Percentiles rank a stretch among this genome's conserved stretches.
Conservation (phyloP, 495 filamentous ascomycete species). For the Amorphotheca resinae region DNA sequence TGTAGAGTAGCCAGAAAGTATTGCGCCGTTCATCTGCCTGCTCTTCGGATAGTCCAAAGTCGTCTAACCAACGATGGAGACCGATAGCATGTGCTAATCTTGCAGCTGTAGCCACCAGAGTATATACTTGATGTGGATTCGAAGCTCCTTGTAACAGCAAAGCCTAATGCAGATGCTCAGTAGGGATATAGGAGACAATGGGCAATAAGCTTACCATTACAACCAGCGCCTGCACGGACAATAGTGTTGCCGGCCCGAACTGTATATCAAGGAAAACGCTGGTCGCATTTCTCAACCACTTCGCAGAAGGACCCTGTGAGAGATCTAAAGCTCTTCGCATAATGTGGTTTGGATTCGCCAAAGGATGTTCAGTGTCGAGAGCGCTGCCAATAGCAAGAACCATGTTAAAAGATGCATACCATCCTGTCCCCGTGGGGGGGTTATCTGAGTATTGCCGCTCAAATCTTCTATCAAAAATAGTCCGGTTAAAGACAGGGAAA, state of each 20-base stretch:
- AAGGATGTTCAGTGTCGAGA: not conserved
- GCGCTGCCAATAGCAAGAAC: conserved; percentile 7
- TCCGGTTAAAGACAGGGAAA: conserved; percentile 4
- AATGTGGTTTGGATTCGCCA: not conserved
- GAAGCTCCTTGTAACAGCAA: conserved; percentile 2
- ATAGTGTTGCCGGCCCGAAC: not conserved
- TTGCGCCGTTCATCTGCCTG: conserved; percentile 20
- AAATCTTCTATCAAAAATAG: conserved; percentile 1
- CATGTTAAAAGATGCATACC: conserved; percentile 12
- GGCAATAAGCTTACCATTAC: conserved; percentile 3
- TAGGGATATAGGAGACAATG: not conserved
- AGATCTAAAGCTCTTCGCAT: not conserved
- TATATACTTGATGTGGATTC: not conserved
- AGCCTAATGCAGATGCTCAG: not conserved
- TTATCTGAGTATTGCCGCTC: conserved; percentile 8
- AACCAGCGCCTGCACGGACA: conserved; percentile 5
- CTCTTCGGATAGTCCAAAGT: conserved; percentile 5
- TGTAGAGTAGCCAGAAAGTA: conserved; percentile 25
- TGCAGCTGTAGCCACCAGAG: conserved; percentile 6
- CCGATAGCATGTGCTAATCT: conserved; percentile 21
- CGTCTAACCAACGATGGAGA: conserved; percentile 17
- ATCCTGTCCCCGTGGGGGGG: conserved; percentile 2
- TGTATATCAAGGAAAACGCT: not conserved
- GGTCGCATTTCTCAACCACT: conserved; percentile 4
- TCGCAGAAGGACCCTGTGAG: not conserved